Conservation (phyloP, 1,284 basidiomycete species). For the Trametes versicolor region DNA sequence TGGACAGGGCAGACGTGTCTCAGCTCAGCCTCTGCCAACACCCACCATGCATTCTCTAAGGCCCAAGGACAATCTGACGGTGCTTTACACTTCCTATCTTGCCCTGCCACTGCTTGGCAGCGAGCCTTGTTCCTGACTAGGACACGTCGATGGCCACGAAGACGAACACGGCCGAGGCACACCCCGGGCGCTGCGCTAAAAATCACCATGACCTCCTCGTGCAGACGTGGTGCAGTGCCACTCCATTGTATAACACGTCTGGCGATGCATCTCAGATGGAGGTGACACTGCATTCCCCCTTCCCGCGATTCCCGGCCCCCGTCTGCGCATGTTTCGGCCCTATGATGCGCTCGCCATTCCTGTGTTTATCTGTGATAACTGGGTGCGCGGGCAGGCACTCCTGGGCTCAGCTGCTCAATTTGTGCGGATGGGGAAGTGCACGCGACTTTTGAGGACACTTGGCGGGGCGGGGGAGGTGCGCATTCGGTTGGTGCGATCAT, state of each 20-base stretch:
- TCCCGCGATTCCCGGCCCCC: constrained; percentile 15
- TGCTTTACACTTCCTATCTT: constrained; percentile 50
- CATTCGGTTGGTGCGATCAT: neutral
- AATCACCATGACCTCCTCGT: neutral
- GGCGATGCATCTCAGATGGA: constrained; percentile 15
- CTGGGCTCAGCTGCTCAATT: neutral
- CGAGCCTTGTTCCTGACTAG: neutral
- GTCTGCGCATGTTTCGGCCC: constrained; percentile 20
- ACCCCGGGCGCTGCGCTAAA: neutral
- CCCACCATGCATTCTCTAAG: too few relatives aligned
- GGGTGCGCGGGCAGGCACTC: neutral
- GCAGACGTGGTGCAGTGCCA: constrained; percentile 7
- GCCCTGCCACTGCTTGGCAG: constrained; percentile 2
- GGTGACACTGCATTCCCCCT: constrained; percentile 17
- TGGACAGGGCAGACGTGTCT: too few relatives aligned
- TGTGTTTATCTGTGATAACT: constrained; percentile 8
- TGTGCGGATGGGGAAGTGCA: neutral
- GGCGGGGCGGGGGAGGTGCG: neutral
- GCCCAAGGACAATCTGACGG: constrained; percentile 45
- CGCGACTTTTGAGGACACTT: neutral
- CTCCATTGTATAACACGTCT: constrained; percentile 1
- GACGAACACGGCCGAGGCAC: neutral
- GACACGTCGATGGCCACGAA: neutral
- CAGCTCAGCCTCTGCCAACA: too few relatives aligned
- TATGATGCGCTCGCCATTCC: constrained; percentile 21